Evolutionary conservation across 192 early-diverging fungal genomes (phyloP).

Genomic region (Coemansia sp.): DNA sequence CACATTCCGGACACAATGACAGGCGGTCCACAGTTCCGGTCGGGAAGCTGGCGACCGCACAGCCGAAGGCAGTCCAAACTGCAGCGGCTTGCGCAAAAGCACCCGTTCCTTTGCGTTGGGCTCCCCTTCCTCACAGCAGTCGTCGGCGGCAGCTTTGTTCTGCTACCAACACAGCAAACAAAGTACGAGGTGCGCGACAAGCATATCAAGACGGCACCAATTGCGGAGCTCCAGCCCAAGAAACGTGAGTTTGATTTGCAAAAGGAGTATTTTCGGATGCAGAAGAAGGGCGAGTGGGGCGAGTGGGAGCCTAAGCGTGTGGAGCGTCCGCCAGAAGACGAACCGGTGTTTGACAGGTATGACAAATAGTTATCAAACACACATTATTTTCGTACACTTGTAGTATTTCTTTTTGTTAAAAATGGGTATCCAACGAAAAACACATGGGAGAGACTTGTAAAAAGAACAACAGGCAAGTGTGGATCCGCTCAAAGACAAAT

Average conservation of each 20-base stretch:
- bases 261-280: constrained; percentile 67
- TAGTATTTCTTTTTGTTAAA: background rate
- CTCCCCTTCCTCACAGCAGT: constrained; percentile 69
- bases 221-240: constrained; percentile 59
- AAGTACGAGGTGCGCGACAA: constrained; percentile 75
- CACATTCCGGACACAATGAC: background rate
- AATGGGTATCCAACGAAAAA: background rate
- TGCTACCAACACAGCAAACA: constrained; percentile 71
- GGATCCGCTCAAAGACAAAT: too few species aligned
- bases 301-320: constrained; percentile 55
- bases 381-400: background rate
- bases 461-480: constrained; percentile 1
- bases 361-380: constrained; percentile 1
- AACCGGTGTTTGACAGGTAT: constrained; percentile 53
- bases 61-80: constrained; percentile 11
- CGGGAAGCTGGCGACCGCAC: constrained; percentile 5
- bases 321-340: constrained; percentile 42
- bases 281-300: constrained; percentile 40
- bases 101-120: constrained; percentile 69
- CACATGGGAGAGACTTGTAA: too few species aligned
- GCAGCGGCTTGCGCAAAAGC: constrained; percentile 37
- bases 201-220: constrained; percentile 53
- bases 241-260: constrained; percentile 65
- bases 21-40: constrained; percentile 8
- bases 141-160: constrained; percentile 68